These are phyloP conservation scores for Metschnikowia picachoensis DNA, from an alignment of 805 yeast species.

Conservation along the genomic window DNA sequence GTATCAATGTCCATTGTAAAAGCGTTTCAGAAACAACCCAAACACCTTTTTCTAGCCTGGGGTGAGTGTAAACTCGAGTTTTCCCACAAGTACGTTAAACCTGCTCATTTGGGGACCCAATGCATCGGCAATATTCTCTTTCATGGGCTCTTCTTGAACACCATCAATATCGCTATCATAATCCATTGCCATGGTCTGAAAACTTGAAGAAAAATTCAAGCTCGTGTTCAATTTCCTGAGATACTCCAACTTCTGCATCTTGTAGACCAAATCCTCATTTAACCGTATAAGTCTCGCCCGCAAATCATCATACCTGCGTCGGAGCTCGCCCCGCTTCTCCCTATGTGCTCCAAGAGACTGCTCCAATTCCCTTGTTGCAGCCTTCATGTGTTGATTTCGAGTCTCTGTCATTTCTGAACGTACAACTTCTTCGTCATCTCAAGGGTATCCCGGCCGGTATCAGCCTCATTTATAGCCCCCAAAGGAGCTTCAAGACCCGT, in stretches of 20 bases:
- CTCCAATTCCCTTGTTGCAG: background rate
- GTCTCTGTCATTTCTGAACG: conserved; percentile 1
- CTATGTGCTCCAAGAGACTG: background rate
- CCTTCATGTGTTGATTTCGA: background rate
- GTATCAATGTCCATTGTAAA: background rate
- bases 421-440: conserved; percentile 20
- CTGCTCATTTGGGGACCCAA: conserved; percentile 20
- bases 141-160: background rate
- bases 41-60: background rate
- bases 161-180: conserved; percentile 24
- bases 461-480: background rate
- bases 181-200: background rate
- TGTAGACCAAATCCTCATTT: conserved; percentile 22
- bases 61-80: conserved; percentile 12
- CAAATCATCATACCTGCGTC: conserved; percentile 8
- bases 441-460: background rate
- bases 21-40: background rate
- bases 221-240: conserved; percentile 16
- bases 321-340: conserved; percentile 5
- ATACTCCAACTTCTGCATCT: conserved; percentile 29
- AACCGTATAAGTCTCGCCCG: conserved; percentile 11
- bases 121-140: background rate
- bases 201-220: background rate
- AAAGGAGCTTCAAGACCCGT: background rate
- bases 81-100: conserved; percentile 28